Base-by-base conservation (phyloP, 352 stramenopile genomes). In the Phytophthora crassamura region DNA sequence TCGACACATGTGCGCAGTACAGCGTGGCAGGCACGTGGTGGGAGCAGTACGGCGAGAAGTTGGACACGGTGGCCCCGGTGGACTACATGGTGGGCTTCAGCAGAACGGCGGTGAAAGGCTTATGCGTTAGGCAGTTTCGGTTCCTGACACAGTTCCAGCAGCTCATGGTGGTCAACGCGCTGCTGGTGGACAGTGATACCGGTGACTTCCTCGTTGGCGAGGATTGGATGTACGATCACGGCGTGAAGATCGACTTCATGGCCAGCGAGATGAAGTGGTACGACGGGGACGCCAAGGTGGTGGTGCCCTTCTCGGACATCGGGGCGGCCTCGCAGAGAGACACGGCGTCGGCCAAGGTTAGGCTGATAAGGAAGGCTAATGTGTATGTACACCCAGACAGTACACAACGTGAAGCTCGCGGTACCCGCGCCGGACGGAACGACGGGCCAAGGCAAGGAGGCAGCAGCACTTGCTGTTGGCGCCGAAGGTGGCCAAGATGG, bases 181-280 rank as follows among this genome's bases (percentile, higher is more conserved):
- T 57, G 20, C 3, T 57, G 5, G 49, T 57, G 5, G 35, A 46
- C 7, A 41, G 49, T 9, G 18, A 41, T 1, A 33, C 49, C 1
- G 0, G 5, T 0, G 36, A 57, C 12, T 46, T 47, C 6, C 15
- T 57, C 10, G 14, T 57, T 1, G 49, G 49, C 3, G 36, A 57
- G 12, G 49, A 57, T 14, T 57, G 49, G 49, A 57, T 57, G 49
- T 41, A 35, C 3, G 5, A 8, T 10, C 16, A 47, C 0, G 49
- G 36, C 0, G 49, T 47, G 1, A 57, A 57, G 22, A 46, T 57
- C 10, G 49, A 57, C 36, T 47, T 57, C 49, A 2, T 47, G 0
- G 38, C 11, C 7, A 22, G 36, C 5, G 49, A 57, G 25, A 47
- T 57, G 49, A 57, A 57, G 35, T 57, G 49, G 49, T 57, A 57